Conservation (phyloP, 1,139 yeast genomes). For the Blastobotrys serpentis region DNA sequence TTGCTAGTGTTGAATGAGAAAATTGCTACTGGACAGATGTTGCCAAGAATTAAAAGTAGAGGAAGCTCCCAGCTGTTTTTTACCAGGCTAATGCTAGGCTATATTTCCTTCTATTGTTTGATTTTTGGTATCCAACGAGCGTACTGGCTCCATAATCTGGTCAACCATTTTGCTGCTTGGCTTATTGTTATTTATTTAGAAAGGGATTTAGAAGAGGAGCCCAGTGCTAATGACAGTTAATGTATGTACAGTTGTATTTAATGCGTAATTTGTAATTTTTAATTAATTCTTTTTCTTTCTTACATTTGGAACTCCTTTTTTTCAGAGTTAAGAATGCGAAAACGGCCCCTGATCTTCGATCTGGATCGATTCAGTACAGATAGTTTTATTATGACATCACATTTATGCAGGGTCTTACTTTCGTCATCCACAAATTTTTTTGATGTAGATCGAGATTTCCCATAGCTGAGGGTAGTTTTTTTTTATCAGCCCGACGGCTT, state of each 20-base stretch:
- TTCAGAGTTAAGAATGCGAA: no score
- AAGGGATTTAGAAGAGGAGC: conserved; percentile 2
- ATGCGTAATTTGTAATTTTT: conserved; percentile 7
- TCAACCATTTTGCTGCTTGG: conserved; percentile 34
- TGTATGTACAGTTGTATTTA: not conserved
- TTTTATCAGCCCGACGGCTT: no score
- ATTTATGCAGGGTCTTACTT: no score
- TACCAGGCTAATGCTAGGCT: conserved; percentile 27
- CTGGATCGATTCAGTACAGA: no score
- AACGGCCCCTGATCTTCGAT: no score
- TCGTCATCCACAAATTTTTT: no score
- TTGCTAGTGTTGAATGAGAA: conserved; percentile 26
- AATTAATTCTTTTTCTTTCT: no score
- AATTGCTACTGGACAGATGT: conserved; percentile 22
- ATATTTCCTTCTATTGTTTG: conserved; percentile 33
- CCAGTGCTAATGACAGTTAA: conserved; percentile 1
- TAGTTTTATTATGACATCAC: no score
- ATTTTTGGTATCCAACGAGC: conserved; percentile 38
- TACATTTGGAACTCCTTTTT: no score
- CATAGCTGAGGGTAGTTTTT: no score
- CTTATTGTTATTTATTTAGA: conserved; percentile 24
- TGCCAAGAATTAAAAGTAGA: conserved; percentile 19
- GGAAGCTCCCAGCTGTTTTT: conserved; percentile 16
- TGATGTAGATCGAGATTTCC: no score
- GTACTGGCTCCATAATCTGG: conserved; percentile 38